phyloP scores from a whole-genome alignment of 768 basidiomycete species.

The Pulveroboletus sp. region DNA sequence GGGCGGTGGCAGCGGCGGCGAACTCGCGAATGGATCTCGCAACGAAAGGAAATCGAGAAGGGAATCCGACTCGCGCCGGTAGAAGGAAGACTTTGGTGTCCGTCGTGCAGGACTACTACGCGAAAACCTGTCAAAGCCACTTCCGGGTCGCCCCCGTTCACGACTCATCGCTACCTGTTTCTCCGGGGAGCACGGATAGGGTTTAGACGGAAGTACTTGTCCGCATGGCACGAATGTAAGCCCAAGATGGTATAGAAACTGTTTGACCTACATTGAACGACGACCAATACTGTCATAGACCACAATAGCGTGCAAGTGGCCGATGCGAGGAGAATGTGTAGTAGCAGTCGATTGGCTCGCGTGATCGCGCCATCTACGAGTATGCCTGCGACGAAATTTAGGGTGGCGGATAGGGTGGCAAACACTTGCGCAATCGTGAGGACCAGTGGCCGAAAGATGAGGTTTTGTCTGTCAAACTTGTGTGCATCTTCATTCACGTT shows the following conservation, averaged over 20 bases:
- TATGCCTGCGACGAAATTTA: slow-evolving; percentile 15
- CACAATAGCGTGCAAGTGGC: slow-evolving; percentile 22
- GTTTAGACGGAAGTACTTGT: slow-evolving; percentile 21
- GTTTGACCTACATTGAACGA: slow-evolving; percentile 22
- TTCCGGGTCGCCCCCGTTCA: background rate
- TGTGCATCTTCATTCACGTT: background rate
- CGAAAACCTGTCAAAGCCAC: background rate
- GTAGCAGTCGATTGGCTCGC: background rate
- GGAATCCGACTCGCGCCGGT: slow-evolving; percentile 24
- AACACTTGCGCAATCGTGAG: slow-evolving; percentile 20
- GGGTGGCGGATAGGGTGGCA: slow-evolving; percentile 21
- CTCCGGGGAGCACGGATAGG: slow-evolving; percentile 8
- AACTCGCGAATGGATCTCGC: slow-evolving; percentile 32
- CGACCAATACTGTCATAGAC: slow-evolving; percentile 16
- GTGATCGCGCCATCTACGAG: background rate
- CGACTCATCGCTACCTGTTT: background rate
- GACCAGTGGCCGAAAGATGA: slow-evolving; percentile 6
- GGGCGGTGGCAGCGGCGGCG: slow-evolving; percentile 30
- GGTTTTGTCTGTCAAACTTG: background rate
- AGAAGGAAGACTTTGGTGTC: slow-evolving; percentile 17
- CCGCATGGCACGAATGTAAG: background rate
- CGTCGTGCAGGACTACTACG: slow-evolving; percentile 1
- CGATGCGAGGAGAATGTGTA: slow-evolving; percentile 16
- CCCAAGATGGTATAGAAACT: background rate
- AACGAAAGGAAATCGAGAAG: slow-evolving; percentile 31